These are phyloP conservation scores for Volvox africanus DNA, from an alignment of 139 green algal species.

Conservation along the genomic window DNA sequence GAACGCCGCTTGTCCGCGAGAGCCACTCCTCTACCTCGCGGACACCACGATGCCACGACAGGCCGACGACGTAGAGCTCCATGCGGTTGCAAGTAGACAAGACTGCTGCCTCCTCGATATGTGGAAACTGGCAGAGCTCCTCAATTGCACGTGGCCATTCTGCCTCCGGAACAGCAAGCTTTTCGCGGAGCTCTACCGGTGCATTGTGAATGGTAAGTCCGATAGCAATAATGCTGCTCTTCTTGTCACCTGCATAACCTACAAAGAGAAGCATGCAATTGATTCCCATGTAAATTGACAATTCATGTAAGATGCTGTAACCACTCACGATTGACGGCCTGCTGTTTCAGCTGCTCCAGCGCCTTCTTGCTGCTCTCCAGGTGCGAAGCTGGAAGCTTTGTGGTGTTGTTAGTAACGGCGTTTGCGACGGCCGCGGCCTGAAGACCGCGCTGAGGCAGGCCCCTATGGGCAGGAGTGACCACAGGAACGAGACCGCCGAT, in stretches of 20 bases:
- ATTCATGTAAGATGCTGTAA: background rate
- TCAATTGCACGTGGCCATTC: constrained; percentile 95
- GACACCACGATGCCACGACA: constrained; percentile 95
- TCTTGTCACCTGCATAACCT: constrained; percentile 93
- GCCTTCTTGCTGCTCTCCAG: constrained; percentile 69
- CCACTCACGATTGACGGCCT: constrained; percentile 75
- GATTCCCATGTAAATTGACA: background rate
- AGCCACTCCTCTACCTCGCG: constrained; percentile 99
- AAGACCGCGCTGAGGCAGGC: background rate
- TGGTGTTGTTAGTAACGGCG: background rate
- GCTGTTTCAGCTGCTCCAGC: constrained; percentile 73
- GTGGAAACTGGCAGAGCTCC: constrained; percentile 93
- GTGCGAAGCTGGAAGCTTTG: constrained; percentile 73
- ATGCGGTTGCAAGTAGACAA: constrained; percentile 99
- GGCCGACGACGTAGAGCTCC: constrained; percentile 98
- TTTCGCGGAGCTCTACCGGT: constrained; percentile 97
- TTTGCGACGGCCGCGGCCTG: background rate
- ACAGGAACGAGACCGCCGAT: background rate
- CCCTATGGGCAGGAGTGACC: background rate
- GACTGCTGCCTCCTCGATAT: constrained; percentile 98
- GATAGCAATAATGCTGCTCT: constrained; percentile 96
- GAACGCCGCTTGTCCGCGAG: constrained; percentile 87
- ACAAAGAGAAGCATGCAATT: constrained; percentile 18
- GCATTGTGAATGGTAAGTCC: constrained; percentile 96
- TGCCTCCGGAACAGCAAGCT: constrained; percentile 95